phyloP scores from a whole-genome alignment of 768 basidiomycete genomes.

The Chalciporus chontae region DNA sequence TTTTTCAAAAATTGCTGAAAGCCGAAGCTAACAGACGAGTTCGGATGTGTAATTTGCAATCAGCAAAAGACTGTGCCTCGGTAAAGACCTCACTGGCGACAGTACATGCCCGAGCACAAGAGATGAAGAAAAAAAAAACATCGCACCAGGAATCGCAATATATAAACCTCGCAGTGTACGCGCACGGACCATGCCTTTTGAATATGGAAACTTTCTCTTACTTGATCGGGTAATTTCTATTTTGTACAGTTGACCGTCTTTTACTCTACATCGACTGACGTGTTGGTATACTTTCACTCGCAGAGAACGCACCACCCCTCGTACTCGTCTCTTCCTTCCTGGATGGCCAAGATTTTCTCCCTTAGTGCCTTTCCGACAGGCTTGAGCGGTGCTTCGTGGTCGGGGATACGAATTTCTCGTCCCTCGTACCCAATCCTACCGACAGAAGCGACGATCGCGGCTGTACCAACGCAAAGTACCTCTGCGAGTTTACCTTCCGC shows the following conservation, averaged over 20 bases:
- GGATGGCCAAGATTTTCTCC: slow-evolving; percentile 71
- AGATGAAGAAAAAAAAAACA: background rate
- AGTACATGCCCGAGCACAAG: slow-evolving; percentile 92
- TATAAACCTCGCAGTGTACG: too few relatives aligned
- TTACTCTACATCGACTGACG: background rate
- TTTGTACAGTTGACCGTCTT: background rate
- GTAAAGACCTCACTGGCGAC: slow-evolving; percentile 95
- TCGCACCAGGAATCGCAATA: too few relatives aligned
- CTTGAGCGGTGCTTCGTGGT: slow-evolving; percentile 38
- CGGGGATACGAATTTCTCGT: slow-evolving; percentile 53
- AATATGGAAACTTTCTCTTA: too few relatives aligned
- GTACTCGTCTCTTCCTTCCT: slow-evolving; percentile 62
- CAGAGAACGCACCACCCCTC: slow-evolving; percentile 59
- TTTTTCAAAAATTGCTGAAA: slow-evolving; percentile 88
- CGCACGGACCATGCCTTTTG: too few relatives aligned
- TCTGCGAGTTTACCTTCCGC: slow-evolving; percentile 69
- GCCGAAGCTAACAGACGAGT: slow-evolving; percentile 88
- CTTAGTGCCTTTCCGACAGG: slow-evolving; percentile 66
- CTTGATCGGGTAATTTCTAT: too few relatives aligned
- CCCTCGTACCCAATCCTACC: slow-evolving; percentile 72
- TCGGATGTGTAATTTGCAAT: slow-evolving; percentile 98
- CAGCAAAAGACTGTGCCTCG: slow-evolving; percentile 95
- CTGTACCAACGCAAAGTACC: slow-evolving; percentile 83
- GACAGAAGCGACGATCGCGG: slow-evolving; percentile 71
- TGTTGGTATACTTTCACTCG: slow-evolving; percentile 4